A percentile compares a stretch with the other conserved stretches of the same genome.
These are phyloP conservation scores for Yamagishiella unicocca DNA, from an alignment of 139 green algal species.

Conservation along the genomic window DNA sequence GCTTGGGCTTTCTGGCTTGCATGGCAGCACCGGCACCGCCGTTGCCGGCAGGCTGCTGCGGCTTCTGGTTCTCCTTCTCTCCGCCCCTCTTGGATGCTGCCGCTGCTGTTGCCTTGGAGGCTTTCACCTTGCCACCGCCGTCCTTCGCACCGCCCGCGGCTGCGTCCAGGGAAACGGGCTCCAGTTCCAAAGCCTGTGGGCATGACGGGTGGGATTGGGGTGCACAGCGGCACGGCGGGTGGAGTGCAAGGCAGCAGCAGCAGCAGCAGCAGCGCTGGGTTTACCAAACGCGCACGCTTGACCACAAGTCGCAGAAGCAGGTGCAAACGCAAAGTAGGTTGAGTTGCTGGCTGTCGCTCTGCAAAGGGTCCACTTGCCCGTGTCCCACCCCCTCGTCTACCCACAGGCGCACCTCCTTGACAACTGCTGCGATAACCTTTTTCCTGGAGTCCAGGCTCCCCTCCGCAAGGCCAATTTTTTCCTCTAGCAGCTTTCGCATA, in stretches of 20 bases:
- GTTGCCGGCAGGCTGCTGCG: neutral
- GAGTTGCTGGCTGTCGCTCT: too few relatives aligned
- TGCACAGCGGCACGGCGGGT: too few relatives aligned
- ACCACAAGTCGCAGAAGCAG: too few relatives aligned
- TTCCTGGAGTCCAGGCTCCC: conserved; percentile 3
- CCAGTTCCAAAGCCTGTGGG: neutral
- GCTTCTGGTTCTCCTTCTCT: conserved; percentile 9
- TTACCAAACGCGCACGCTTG: too few relatives aligned
- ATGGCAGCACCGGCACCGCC: neutral
- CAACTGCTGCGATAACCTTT: conserved; percentile 8
- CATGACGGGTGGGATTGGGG: too few relatives aligned
- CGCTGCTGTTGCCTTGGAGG: neutral
- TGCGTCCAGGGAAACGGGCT: neutral
- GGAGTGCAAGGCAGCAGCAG: too few relatives aligned
- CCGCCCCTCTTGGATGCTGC: conserved; percentile 16
- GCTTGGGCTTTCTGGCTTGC: neutral
- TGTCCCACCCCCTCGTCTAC: neutral
- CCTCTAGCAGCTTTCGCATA: conserved; percentile 39
- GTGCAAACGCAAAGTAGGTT: too few relatives aligned
- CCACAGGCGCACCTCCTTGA: neutral
- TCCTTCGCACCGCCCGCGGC: neutral
- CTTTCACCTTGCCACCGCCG: neutral
- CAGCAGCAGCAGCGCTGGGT: too few relatives aligned
- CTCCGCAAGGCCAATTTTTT: neutral
- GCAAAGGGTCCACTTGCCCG: neutral